Evolutionary conservation across 2,329 filamentous ascomycete genomes (phyloP).

Genomic region (Monosporascus ibericus): DNA sequence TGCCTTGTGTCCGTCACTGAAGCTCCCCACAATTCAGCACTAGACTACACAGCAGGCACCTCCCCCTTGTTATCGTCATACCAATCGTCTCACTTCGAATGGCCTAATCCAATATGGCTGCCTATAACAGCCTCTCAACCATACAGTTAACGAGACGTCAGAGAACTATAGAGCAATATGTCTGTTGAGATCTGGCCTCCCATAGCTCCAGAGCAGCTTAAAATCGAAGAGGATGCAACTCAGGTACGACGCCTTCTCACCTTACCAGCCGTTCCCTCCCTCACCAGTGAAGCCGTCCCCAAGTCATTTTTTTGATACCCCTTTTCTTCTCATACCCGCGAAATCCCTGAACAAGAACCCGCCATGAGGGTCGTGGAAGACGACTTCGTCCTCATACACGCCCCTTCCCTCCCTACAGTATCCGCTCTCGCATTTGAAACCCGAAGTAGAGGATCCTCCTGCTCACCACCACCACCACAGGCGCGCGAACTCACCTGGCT

Average conservation of each 20-base stretch:
- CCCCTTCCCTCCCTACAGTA: slow-evolving; percentile 1
- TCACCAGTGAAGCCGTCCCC: not conserved
- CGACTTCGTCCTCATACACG: slow-evolving; percentile 17
- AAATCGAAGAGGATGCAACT: slow-evolving; percentile 41
- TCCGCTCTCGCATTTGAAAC: not conserved
- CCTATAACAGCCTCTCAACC: slow-evolving; percentile 10
- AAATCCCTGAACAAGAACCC: no score
- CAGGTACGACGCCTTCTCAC: slow-evolving; percentile 36
- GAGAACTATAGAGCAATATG: slow-evolving; percentile 31
- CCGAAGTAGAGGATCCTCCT: not conserved
- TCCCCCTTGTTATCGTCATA: not conserved
- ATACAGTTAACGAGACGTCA: not conserved
- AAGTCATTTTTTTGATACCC: not conserved
- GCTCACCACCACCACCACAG: slow-evolving; percentile 12
- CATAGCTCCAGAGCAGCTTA: slow-evolving; percentile 43
- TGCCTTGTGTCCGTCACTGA: not conserved
- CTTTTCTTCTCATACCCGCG: not conserved
- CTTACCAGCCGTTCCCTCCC: slow-evolving; percentile 1
- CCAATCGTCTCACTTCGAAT: slow-evolving; percentile 1
- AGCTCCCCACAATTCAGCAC: slow-evolving; percentile 5
- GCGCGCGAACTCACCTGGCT: slow-evolving; percentile 50
- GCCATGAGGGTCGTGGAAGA: slow-evolving; percentile 26
- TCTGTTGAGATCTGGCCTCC: slow-evolving; percentile 55
- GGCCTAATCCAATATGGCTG: slow-evolving; percentile 17
- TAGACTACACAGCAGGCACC: not conserved